Percentiles rank a stretch among this genome's conserved stretches.
These are phyloP conservation scores for Populus pruinosa DNA, from an alignment of 345 rosid species.

Conservation along the genomic window DNA sequence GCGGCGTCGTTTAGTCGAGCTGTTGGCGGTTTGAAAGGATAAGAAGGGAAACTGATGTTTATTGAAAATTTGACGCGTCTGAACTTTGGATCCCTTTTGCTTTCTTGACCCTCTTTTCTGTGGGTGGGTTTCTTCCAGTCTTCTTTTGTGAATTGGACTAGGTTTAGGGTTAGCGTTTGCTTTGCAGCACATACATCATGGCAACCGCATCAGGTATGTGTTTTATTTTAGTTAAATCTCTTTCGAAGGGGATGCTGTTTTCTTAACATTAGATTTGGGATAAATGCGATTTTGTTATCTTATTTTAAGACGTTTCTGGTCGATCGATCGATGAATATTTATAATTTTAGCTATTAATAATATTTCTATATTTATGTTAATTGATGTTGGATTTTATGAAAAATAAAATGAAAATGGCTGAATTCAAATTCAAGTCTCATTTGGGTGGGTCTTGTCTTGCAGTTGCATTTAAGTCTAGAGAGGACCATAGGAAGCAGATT, in stretches of 20 bases:
- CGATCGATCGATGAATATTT: too few relatives aligned
- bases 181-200: slow-evolving; percentile 7
- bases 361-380: not conserved
- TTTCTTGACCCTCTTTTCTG: too few relatives aligned
- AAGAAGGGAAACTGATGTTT: too few relatives aligned
- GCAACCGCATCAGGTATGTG: slow-evolving; percentile 39
- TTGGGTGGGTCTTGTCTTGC: slow-evolving; percentile 12
- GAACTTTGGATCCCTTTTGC: too few relatives aligned
- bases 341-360: not conserved
- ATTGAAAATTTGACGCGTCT: too few relatives aligned
- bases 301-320: too few relatives aligned
- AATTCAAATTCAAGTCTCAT: not conserved
- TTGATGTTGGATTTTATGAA: not conserved
- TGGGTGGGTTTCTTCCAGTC: not conserved
- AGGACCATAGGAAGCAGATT: slow-evolving; percentile 60
- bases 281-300: not conserved
- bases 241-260: not conserved
- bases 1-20: too few relatives aligned
- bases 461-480: slow-evolving; percentile 65
- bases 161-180: not conserved
- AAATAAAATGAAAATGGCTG: not conserved
- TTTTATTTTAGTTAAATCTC: not conserved
- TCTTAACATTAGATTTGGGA: not conserved
- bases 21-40: too few relatives aligned
- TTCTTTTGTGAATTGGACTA: not conserved